Evolutionary conservation across 768 basidiomycete species (phyloP), one percentile per base, ranked within the genome.

Genomic region (Chlorophyllum brunneum): DNA sequence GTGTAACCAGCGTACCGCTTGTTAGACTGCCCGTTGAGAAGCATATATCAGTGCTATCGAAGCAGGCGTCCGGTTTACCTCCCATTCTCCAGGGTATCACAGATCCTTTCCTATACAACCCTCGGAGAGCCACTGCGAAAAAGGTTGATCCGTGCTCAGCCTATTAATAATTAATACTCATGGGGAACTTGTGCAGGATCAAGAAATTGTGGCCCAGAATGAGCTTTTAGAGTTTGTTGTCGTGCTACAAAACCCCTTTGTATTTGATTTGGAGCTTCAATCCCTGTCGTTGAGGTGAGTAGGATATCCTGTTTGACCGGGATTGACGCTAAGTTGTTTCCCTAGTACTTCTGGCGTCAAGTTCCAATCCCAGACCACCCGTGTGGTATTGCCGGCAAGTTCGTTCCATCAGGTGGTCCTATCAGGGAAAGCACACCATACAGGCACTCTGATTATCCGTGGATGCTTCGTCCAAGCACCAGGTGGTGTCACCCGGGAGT

Each of bases 101-200:
- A 18, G 88, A 94, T 64, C 86, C 90, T 1, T 98, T 98, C 69
- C 70, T 98, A 52, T 97, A 97, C 65, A 94, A 98, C 65, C 95
- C 95, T 2, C 75, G 95, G 52, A 83, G 79, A 62, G 67, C 78
- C 5, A 66, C 72, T 36, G 70, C 75, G 26, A 74, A 74, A 13
- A 83, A 84, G 75, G 88, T 90, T 37, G 61, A 74, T 57, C 24
- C 6, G 4, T 41, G 39, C 10, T 40, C 20, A 1, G 1, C 31
- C 20, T 34, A 20, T 23, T 10, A 16, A 11, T 16, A 3, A 27
- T 7, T 11, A n/a, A 5, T n/a, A 13, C 33, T 51, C 16, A 43
- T 18, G 15, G 22, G 13, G 16, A 9, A 30, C 22, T 43, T 13
- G 27, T 7, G 22, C 54, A 86, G 83, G 75, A 71, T 5, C 79